These are phyloP conservation scores for Tephrocybe sp. DNA, from an alignment of 768 basidiomycete species.

Conservation along the genomic window DNA sequence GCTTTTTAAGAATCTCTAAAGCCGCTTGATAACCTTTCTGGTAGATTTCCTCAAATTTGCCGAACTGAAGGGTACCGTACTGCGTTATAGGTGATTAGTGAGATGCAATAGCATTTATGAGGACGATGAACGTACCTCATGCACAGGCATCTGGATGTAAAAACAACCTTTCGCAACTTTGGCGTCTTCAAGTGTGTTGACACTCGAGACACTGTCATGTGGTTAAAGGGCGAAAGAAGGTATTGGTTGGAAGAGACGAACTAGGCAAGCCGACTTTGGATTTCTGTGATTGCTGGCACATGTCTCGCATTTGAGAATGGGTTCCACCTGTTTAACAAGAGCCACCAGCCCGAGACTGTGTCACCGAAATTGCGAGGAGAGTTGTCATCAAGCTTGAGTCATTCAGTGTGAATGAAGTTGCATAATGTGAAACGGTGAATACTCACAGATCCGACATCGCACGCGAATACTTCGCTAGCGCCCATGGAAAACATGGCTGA, in stretches of 20 bases:
- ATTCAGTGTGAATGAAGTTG: background rate
- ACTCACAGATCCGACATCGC: constrained; percentile 87
- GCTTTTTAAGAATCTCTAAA: constrained; percentile 66
- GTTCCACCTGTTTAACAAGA: constrained; percentile 90
- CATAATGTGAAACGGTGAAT: background rate
- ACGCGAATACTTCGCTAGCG: constrained; percentile 86
- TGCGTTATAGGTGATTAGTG: constrained; percentile 24
- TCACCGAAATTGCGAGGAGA: constrained; percentile 95
- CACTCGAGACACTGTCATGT: constrained; percentile 81
- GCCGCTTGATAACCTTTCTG: constrained; percentile 79
- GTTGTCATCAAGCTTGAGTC: constrained; percentile 82
- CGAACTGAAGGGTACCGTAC: constrained; percentile 91
- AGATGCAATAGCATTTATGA: too few species aligned
- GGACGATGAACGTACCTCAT: constrained; percentile 58
- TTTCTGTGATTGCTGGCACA: constrained; percentile 89
- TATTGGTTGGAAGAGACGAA: too few species aligned
- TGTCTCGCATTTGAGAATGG: constrained; percentile 78
- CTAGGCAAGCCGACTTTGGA: constrained; percentile 95
- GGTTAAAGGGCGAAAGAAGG: too few species aligned
- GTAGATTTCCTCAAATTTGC: constrained; percentile 86
- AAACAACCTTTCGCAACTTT: constrained; percentile 86
- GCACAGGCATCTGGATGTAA: constrained; percentile 95
- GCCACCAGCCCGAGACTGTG: constrained; percentile 94
- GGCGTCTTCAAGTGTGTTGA: constrained; percentile 94
- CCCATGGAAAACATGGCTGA: constrained; percentile 92